Evolutionary conservation across 805 yeast species (phyloP).

Genomic region (Ogataea trehalophila): DNA sequence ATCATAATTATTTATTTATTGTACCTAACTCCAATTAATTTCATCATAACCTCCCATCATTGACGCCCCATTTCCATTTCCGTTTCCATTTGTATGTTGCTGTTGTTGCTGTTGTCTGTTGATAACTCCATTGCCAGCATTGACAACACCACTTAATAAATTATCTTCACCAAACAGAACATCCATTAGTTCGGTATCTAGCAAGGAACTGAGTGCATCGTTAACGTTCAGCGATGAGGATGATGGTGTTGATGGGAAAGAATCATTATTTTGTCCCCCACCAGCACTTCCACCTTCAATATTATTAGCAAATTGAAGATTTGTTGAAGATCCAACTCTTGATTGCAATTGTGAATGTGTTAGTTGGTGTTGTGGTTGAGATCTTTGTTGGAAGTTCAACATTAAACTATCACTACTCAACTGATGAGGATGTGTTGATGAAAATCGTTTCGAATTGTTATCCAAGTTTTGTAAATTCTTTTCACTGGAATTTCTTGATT

Average conservation of each 20-base stretch:
- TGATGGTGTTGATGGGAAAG: conserved; percentile 6
- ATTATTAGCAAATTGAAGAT: neutral
- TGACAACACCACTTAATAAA: conserved; percentile 6
- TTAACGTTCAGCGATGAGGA: conserved; percentile 18
- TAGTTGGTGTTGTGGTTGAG: neutral
- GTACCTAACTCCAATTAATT: too few relatives aligned
- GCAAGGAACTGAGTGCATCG: conserved; percentile 24
- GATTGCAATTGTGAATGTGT: too few relatives aligned
- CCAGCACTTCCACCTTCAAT: neutral
- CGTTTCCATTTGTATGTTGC: neutral
- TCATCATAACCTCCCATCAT: too few relatives aligned
- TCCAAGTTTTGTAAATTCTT: too few relatives aligned
- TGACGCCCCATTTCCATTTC: neutral
- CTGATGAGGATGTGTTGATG: too few relatives aligned
- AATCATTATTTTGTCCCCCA: neutral
- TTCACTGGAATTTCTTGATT: neutral
- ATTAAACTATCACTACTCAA: neutral
- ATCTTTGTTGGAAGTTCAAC: neutral
- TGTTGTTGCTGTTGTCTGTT: neutral
- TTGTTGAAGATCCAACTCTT: neutral
- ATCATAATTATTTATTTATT: too few relatives aligned
- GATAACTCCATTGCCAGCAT: neutral
- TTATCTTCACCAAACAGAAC: conserved; percentile 27
- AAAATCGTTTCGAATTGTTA: too few relatives aligned
- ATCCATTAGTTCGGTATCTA: conserved; percentile 30